Evolutionary conservation across 345 rosid genomes (phyloP), one percentile per base, ranked within the genome.

Genomic region (Citropsis articulata): DNA sequence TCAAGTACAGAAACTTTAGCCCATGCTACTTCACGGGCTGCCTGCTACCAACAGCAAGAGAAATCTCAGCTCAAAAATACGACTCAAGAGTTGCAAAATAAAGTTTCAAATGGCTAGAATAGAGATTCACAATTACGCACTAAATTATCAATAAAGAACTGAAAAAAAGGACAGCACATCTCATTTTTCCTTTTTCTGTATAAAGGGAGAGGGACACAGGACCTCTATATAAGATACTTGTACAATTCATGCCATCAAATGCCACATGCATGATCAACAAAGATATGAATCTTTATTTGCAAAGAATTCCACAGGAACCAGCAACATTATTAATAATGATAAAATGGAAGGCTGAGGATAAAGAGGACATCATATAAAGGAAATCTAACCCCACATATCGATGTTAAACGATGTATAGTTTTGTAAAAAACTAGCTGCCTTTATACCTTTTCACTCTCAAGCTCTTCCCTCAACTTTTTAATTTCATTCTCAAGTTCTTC

Each of bases 21-120:
- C 97, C 98, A 91, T 48, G 99, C 99, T 83, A 91, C 97, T 89
- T 94, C 99, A 86, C 94, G 94, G 59, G 93, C 99, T 63, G 94
- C 93, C 99, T 96, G 99, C 99, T 96, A 96, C 81, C 97, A 45
- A 85, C 87, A 84, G 67, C 88, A 85, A 85, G 84, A 71, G 79
- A 87, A 78, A 75, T 76, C 88, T 92, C 97, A 94, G 91, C 88
- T 87, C 82, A 85, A 83, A 79, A 78, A 74, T 80, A 36, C 55
- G 78, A 68, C 50, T 42, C 62, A 50, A 12, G 69, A 71, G 73
- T 36, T 61, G 70, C 75, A 45, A 65, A 66, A 73, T 65, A 14
- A 64, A 59, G 74, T 24, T 35, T 9, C 9, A 40, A 4, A 53
- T 40, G 30, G 68, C 70, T 70, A 61, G 50, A 71, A 7, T n/a